Base-by-base conservation (phyloP, 441 rosid genomes). In the Croton laevigatus region DNA sequence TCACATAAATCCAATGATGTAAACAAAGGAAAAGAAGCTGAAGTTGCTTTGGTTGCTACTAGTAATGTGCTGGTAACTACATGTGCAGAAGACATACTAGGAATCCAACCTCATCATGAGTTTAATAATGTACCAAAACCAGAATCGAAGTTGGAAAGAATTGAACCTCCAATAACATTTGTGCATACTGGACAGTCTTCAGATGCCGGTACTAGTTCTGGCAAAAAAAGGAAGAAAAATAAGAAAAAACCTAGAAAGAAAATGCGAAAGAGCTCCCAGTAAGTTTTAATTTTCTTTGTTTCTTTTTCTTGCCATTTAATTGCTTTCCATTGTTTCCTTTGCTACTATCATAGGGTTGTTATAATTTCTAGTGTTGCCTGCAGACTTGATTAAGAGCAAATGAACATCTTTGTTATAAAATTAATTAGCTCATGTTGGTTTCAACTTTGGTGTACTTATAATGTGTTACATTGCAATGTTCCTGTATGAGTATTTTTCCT, bases 211-310 rank as follows among this genome's bases (percentile, higher is more conserved):
- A 36, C 27, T 38, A 64, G 2, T 32, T 9, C 76, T 71, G 38
- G 49, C 59, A 83, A 61, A 59, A 78, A 62, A 66, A 71, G 66
- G 46, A 65, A 67, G 0, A 78, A 59, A 59, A 70, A 66, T 55
- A 77, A 70, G 70, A 77, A 59, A 51, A 78, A 73, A 65, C 71
- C 77, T 27, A 83, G 65, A 63, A 81, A 85, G 78, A 81, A 72
- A 75, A 53, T 64, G 62, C 62, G 73, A 45, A 62, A n/a, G 48
- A 63, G 70, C 49, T 32, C 73, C 44, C 62, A 40, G 80, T 81
- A 76, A 78, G 85, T 72, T 66, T 58, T 66, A 13, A 27, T 71
- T 68, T 32, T 34, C 27, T 4, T 6, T 14, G 3, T 44, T 1
- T n/a, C 38, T 38, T 13, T 53, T 54, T 53, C 9, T 3, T 62